Conservation (phyloP, 169 alveolate genomes). For the Sarcocystis neurona region DNA sequence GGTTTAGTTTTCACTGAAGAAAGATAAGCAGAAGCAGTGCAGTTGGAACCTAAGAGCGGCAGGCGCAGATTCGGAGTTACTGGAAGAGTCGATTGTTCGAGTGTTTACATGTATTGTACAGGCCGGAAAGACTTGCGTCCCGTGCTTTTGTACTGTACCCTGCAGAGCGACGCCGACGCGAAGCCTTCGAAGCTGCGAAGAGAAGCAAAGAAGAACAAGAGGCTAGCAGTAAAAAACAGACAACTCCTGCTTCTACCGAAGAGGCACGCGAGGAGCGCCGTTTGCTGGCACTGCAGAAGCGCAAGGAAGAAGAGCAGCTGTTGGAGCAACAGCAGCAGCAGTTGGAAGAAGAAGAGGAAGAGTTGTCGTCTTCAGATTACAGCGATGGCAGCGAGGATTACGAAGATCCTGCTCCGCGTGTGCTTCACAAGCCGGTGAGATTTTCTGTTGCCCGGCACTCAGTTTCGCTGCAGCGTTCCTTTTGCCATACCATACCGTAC, state of each 20-base stretch:
- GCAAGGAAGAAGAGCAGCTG: slow-evolving; percentile 40
- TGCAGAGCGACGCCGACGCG: slow-evolving; percentile 6
- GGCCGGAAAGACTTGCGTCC: too few relatives aligned
- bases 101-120: too few relatives aligned
- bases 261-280: slow-evolving; percentile 30
- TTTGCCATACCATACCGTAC: too few relatives aligned
- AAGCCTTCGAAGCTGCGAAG: background rate
- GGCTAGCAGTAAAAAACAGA: slow-evolving; percentile 17
- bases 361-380: slow-evolving; percentile 23
- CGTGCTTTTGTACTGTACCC: too few relatives aligned
- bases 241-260: too few relatives aligned
- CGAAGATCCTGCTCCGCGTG: slow-evolving; percentile 6
- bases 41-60: too few relatives aligned
- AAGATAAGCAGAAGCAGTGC: too few relatives aligned
- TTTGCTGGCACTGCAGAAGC: slow-evolving; percentile 15
- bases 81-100: background rate
- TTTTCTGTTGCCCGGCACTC: too few relatives aligned
- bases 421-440: slow-evolving; percentile 50
- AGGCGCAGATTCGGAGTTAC: background rate
- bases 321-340: slow-evolving; percentile 46
- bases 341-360: slow-evolving; percentile 46
- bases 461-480: too few relatives aligned
- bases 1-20: too few relatives aligned
- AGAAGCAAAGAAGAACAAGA: background rate
- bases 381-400: slow-evolving; percentile 30